Conservation (phyloP, 208 protist genomes). For the Acanthamoeba divionensis region DNA sequence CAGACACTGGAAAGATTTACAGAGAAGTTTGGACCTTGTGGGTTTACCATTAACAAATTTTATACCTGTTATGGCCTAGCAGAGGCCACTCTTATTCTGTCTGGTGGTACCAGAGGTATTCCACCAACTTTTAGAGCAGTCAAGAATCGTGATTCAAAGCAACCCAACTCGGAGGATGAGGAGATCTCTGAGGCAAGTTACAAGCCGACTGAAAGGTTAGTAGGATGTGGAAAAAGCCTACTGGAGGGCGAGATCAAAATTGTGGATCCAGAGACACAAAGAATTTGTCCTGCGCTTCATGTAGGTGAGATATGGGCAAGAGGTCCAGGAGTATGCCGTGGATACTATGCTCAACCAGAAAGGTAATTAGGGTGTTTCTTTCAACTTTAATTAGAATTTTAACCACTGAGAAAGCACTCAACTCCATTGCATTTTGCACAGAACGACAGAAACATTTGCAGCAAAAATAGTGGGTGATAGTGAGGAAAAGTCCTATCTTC, state of each 20-base stretch:
- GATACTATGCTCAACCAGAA: not conserved
- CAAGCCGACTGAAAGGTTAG: not conserved
- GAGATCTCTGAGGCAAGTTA: not conserved
- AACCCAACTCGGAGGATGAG: not conserved
- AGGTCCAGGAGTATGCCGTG: not conserved
- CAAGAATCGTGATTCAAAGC: too few relatives aligned
- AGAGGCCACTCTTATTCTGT: constrained; percentile 6
- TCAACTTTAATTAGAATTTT: not conserved
- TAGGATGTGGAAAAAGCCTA: not conserved
- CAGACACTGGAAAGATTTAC: not conserved
- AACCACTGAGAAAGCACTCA: not conserved
- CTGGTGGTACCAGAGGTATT: not conserved
- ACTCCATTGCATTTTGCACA: not conserved
- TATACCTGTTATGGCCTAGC: constrained; percentile 13
- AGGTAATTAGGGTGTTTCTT: not conserved
- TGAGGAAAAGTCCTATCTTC: not conserved
- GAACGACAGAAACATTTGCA: not conserved
- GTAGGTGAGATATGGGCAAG: constrained; percentile 19
- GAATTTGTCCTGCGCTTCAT: not conserved
- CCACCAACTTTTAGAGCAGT: not conserved
- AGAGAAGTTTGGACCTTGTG: not conserved
- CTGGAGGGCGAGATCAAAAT: not conserved
- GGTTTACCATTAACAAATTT: constrained; percentile 10
- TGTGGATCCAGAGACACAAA: not conserved
- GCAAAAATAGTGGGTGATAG: not conserved